A percentile compares a stretch with the other conserved stretches of the same genome.
Evolutionary conservation across 345 rosid species (phyloP).

Genomic region (Tarenaya hassleriana): DNA sequence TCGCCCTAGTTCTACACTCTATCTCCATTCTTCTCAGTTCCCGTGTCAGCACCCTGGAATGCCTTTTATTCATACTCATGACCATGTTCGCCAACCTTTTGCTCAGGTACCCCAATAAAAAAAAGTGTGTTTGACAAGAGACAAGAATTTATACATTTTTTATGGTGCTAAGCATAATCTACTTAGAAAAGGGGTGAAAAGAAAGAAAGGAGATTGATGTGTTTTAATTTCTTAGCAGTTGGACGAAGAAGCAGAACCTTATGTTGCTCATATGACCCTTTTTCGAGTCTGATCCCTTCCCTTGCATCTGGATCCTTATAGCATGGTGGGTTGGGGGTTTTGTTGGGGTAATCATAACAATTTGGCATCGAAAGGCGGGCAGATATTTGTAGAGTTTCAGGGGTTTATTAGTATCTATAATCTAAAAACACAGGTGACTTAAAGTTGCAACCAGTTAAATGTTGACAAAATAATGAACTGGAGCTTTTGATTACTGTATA

Average conservation of each 20-base stretch:
- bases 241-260: neutral
- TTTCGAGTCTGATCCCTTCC: no score
- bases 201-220: neutral
- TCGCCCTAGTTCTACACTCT: constrained; percentile 43
- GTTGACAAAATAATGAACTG: no score
- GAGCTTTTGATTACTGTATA: no score
- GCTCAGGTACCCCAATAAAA: constrained; percentile 64
- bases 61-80: constrained; percentile 51
- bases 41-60: constrained; percentile 67
- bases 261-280: no score
- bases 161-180: constrained; percentile 13
- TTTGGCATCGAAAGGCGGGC: no score
- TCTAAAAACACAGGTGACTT: no score
- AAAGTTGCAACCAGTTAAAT: no score
- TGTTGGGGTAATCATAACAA: no score
- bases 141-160: constrained; percentile 90
- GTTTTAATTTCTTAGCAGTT: neutral
- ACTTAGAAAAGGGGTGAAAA: neutral
- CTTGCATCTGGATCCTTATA: no score
- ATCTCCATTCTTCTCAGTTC: constrained; percentile 60
- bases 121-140: constrained; percentile 75
- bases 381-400: no score
- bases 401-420: no score
- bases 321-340: no score
- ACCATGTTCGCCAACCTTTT: constrained; percentile 55